Conservation (phyloP, 2,329 filamentous ascomycete species). For the Falciphora oryzae region DNA sequence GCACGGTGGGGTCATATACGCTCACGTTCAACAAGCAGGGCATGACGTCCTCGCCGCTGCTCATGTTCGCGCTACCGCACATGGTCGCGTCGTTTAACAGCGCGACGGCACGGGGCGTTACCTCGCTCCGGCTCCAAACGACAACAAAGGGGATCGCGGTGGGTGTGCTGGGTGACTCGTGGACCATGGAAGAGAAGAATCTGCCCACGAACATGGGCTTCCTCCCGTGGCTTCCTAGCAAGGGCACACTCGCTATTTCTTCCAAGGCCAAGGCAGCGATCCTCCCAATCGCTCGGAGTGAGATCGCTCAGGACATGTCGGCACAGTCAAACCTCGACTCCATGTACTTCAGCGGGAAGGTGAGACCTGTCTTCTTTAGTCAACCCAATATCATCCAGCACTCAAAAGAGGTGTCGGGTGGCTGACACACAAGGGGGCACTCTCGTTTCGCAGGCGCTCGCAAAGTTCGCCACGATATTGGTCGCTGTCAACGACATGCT, state of each 20-base stretch:
- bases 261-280: slow-evolving; percentile 50
- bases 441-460: slow-evolving; percentile 47
- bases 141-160: slow-evolving; percentile 80
- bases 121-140: slow-evolving; percentile 60
- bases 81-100: slow-evolving; percentile 71
- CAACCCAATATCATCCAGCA: too few species aligned
- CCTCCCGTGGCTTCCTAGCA: slow-evolving; percentile 64
- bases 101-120: slow-evolving; percentile 43
- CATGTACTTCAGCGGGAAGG: slow-evolving; percentile 92
- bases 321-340: slow-evolving; percentile 70
- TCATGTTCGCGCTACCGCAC: slow-evolving; percentile 88
- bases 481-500: slow-evolving; percentile 61
- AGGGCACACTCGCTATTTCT: slow-evolving; percentile 32
- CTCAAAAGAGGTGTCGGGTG: too few species aligned
- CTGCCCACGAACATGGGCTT: slow-evolving; percentile 73
- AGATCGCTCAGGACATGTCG: slow-evolving; percentile 72
- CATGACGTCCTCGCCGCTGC: slow-evolving; percentile 49
- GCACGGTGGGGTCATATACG: slow-evolving; percentile 61
- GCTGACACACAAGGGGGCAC: not conserved
- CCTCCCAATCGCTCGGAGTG: slow-evolving; percentile 56
- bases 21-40: slow-evolving; percentile 71
- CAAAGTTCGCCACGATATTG: slow-evolving; percentile 68
- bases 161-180: slow-evolving; percentile 64
- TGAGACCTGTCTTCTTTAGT: slow-evolving; percentile 21
- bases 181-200: slow-evolving; percentile 71